Base-by-base conservation (phyloP, 768 basidiomycete species). In the Boletus sensibilis region DNA sequence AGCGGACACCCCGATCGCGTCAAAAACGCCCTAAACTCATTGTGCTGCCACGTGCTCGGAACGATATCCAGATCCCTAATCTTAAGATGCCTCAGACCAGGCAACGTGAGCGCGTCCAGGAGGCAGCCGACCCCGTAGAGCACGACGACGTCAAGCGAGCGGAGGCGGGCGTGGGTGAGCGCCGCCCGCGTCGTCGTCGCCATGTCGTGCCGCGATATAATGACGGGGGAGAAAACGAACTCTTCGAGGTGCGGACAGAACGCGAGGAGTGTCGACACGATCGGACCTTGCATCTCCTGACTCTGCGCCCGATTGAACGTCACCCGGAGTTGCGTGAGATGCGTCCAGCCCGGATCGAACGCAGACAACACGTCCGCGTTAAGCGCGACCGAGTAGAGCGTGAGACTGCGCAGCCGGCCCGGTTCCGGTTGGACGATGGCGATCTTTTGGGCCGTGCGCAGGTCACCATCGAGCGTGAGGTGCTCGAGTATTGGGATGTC, bases 211-310 rank as follows among this genome's bases (percentile, higher is more conserved):
- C 40, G 50, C 11, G 53, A 50, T 18, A 54, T 20, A 23, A 29
- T 54, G 21, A 67, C 37, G 29, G 54, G 60, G 10, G 46, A 48
- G 20, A 57, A 52, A 35, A 34, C 16, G 6, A 61, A 48, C 5
- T 44, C 53, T n/a, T 65, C 53, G 34, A 67, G 65, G 39, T 52
- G 35, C 5, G 65, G 65, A 34, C 65, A 67, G 42, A 64, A 55
- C 6, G 43, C 40, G 25, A 67, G 68, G 20, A 67, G 53, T 4
- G 23, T 37, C 4, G 67, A 20, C 35, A 64, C 31, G 16, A 48
- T 12, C 16, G 50, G 21, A 3, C 35, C 39, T 18, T 52, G 34
- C 2, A 37, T 10, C 5, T 48, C 37, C 1, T 45, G 29, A 18
- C 34, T 21, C 1, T n/a, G 29, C 9, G 33, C 39, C 7, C 40